Base-by-base conservation (phyloP, 805 yeast genomes). In the Ogataea pini region DNA sequence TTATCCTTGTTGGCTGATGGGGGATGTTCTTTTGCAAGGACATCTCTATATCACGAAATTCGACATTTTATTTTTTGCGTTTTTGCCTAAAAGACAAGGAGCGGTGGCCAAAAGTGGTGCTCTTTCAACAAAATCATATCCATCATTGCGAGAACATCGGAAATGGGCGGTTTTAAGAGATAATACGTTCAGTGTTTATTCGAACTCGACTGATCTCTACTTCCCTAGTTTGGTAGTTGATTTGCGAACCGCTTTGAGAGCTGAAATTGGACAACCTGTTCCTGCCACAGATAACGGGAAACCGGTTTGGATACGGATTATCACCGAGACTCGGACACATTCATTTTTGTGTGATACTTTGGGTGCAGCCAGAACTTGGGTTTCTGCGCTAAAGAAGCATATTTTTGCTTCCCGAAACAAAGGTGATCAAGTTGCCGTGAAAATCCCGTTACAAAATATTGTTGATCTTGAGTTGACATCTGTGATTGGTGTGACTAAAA, bases 11-110 rank as follows among this genome's bases (percentile, higher is more conserved):
- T 91, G 96, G 96, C 70, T 91, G 31, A 72, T 89, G 48, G 79
- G 83, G 50, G 96, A 88, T 58, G 94, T 91, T 0, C 70, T 92
- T 22, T 69, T 90, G 20, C 97, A 89, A 65, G 98, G 98, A 2
- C 91, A 86, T 58, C 64, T 90, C 14, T 86, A 86, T 57, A 65
- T 92, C 20, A 90, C 97, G 1, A 66, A 72, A 36, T 70, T 75
- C 13, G 79, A 79, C 51, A 62, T 91, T 5, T 68, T 89, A 37
- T 92, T 88, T 61, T 85, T 85, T 68, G 94, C 97, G 0, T 82
- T 80, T 56, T 65, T 92, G 8, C 96, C 97, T 0, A 77, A 78
- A 36, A 68, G 61, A 20, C 66, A 71, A 17, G 75, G 76, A 2
- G 68, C 71, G 3, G 61, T 75, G 3, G 60, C 79, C 16, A 68